Percentiles rank a stretch among this genome's conserved stretches.
Conservation (phyloP, 441 rosid species). For the Gossypium laxum region DNA sequence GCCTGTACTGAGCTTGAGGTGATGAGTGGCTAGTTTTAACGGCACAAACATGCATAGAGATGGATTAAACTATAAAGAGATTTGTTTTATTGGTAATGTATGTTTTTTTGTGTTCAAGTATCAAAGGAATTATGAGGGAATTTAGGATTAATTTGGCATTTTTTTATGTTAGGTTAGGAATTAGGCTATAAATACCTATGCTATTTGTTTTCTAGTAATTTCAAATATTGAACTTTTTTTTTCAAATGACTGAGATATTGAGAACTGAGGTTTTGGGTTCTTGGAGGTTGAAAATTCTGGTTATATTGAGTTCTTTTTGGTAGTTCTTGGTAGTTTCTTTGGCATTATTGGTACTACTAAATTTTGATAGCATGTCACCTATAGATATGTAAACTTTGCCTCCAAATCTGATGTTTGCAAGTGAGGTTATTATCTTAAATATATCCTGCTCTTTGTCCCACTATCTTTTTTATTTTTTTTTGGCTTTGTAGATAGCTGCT, state of each 20-base stretch:
- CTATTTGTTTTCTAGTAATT: not conserved
- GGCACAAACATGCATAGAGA: not conserved
- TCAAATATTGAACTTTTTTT: not conserved
- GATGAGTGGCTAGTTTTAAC: not conserved
- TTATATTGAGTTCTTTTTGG: not conserved
- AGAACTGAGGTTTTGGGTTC: not conserved
- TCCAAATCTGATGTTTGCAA: not conserved
- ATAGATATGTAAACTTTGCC: not conserved
- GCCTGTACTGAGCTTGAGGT: not conserved
- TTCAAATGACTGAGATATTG: not conserved
- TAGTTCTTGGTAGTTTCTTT: not conserved
- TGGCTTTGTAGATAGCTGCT: not conserved
- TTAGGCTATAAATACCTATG: not conserved
- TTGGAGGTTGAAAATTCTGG: not conserved
- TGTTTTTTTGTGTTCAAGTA: not conserved
- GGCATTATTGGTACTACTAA: not conserved
- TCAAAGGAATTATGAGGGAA: not conserved
- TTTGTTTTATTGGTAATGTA: not conserved
- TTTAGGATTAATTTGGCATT: not conserved
- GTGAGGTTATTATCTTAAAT: not conserved
- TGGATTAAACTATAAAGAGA: not conserved
- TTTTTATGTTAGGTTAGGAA: conserved; percentile 1
- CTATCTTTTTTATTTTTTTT: not conserved
- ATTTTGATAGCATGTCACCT: not conserved
- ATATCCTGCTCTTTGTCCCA: not conserved